These are phyloP conservation scores for Diaporthe velutina DNA, from an alignment of 2,329 filamentous ascomycete species.

Conservation along the genomic window DNA sequence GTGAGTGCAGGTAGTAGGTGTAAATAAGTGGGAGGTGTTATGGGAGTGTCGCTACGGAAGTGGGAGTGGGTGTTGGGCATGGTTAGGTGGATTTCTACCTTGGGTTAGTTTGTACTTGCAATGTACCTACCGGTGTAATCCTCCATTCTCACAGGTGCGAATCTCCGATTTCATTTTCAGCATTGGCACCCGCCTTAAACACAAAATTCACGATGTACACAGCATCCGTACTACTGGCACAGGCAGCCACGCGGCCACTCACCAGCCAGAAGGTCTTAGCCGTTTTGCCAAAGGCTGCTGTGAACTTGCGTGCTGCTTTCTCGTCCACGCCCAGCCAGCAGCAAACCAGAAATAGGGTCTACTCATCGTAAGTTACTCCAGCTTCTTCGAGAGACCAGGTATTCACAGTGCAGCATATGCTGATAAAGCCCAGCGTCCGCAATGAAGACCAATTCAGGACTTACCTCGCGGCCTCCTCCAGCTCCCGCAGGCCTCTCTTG, in stretches of 20 bases:
- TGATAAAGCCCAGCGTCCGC: slow-evolving; percentile 60
- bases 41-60: too few species aligned
- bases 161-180: too few species aligned
- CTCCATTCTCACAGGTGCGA: too few species aligned
- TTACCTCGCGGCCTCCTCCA: slow-evolving; percentile 67
- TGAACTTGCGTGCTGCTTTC: slow-evolving; percentile 18
- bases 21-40: too few species aligned
- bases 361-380: slow-evolving; percentile 49
- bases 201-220: slow-evolving; percentile 5
- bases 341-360: slow-evolving; percentile 43
- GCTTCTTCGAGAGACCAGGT: too few species aligned
- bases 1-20: too few species aligned
- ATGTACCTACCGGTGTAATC: too few species aligned
- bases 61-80: too few species aligned
- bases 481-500: slow-evolving; percentile 66
- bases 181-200: neutral
- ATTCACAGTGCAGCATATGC: neutral
- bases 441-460: slow-evolving; percentile 66
- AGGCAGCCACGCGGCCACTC: neutral
- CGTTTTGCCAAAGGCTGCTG: slow-evolving; percentile 7
- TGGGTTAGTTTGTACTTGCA: too few species aligned
- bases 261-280: neutral
- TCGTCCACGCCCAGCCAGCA: slow-evolving; percentile 28
- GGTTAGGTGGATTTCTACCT: too few species aligned
- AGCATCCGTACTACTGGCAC: neutral